These are phyloP conservation scores for Micromonas pusilla DNA, from an alignment of 139 green algal species.

Conservation along the genomic window DNA sequence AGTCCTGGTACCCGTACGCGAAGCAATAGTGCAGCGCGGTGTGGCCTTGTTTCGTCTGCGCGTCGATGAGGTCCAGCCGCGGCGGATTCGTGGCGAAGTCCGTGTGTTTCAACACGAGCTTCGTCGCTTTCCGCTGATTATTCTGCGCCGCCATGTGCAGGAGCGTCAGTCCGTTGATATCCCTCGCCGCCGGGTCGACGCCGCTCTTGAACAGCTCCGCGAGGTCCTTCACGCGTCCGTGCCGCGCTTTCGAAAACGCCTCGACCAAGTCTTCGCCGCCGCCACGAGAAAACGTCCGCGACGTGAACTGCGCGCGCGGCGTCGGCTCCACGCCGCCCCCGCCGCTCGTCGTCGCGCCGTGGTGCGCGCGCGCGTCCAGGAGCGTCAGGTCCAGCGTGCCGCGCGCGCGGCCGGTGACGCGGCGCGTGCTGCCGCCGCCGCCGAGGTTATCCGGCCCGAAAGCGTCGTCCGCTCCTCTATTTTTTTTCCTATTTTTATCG, in stretches of 20 bases:
- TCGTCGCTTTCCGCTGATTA: conserved; percentile 13
- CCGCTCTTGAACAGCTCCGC: background rate
- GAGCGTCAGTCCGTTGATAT: conserved; percentile 15
- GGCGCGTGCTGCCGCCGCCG: too few species aligned
- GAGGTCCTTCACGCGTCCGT: background rate
- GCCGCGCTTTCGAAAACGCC: background rate
- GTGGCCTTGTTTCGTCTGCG: conserved; percentile 13
- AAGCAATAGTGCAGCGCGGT: conserved; percentile 25
- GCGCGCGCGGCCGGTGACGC: too few species aligned
- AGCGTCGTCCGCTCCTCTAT: too few species aligned
- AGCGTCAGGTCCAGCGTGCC: too few species aligned
- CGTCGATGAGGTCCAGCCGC: background rate
- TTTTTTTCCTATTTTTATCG: too few species aligned
- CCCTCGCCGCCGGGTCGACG: conserved; percentile 2
- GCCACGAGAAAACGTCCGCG: background rate
- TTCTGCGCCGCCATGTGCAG: conserved; percentile 26
- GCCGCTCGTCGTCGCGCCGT: background rate
- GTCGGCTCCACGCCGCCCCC: too few species aligned
- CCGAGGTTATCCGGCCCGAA: too few species aligned
- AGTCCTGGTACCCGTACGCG: conserved; percentile 19
- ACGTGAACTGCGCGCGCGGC: too few species aligned
- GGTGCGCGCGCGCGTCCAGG: too few species aligned
- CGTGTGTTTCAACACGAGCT: conserved; percentile 16
- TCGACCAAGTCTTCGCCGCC: background rate
- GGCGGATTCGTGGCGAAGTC: conserved; percentile 7